Percentiles rank a stretch among this genome's conserved stretches.
Conservation (phyloP, 2,329 filamentous ascomycete genomes). For the Penicillium griseofulvum region DNA sequence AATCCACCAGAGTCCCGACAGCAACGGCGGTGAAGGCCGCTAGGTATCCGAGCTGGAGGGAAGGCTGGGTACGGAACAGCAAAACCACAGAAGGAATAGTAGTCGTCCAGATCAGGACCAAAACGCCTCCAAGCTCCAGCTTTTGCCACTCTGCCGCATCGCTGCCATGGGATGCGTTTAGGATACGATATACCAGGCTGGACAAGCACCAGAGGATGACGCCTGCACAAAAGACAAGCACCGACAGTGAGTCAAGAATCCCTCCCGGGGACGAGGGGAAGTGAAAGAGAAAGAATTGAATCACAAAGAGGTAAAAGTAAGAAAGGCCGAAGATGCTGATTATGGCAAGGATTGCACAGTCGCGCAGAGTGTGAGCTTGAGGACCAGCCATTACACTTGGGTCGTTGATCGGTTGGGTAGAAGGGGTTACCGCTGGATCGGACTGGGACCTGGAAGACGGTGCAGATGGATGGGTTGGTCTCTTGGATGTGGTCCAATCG, state of each 20-base stretch:
- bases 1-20: background rate
- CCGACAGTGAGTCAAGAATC: background rate
- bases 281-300: background rate
- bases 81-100: conserved; percentile 6
- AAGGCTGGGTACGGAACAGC: background rate
- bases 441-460: too few relatives aligned
- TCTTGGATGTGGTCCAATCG: too few relatives aligned
- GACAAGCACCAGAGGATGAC: background rate
- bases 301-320: background rate
- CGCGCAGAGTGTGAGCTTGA: background rate
- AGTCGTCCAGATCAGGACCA: conserved; percentile 9
- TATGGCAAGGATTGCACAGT: background rate
- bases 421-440: background rate
- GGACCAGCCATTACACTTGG: background rate
- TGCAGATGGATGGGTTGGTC: too few relatives aligned
- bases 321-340: background rate
- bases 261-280: background rate
- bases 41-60: conserved; percentile 1
- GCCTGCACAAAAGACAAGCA: background rate
- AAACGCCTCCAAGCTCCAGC: conserved; percentile 6
- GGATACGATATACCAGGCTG: background rate
- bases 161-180: background rate
- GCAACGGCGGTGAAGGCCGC: background rate
- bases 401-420: background rate
- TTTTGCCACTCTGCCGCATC: conserved; percentile 9